Evolutionary conservation across 2,329 filamentous ascomycete genomes (phyloP).

Genomic region (Cephalotrichum gorgonifer): DNA sequence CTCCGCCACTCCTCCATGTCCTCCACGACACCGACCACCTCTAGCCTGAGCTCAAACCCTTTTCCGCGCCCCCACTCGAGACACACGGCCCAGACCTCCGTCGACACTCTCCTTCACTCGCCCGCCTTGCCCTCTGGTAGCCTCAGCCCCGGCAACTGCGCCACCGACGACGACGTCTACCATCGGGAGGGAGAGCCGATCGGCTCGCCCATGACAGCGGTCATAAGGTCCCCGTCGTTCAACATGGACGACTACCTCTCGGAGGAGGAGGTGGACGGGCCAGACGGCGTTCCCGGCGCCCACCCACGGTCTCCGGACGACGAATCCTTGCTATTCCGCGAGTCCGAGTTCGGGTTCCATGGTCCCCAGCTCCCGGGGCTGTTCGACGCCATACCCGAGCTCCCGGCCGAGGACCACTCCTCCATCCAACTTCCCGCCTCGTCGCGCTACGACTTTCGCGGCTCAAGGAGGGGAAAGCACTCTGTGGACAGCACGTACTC

Average conservation of each 20-base stretch:
- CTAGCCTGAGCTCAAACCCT: constrained; percentile 27
- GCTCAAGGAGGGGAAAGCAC: not conserved
- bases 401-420: constrained; percentile 2
- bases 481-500: not conserved
- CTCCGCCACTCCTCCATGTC: constrained; percentile 29
- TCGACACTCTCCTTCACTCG: constrained; percentile 19
- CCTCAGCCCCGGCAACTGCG: constrained; percentile 8
- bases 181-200: constrained; percentile 3
- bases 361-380: constrained; percentile 22
- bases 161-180: constrained; percentile 6
- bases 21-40: constrained; percentile 29
- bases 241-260: constrained; percentile 29
- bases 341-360: constrained; percentile 20
- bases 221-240: constrained; percentile 11
- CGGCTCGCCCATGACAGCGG: not conserved
- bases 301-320: constrained; percentile 11
- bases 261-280: constrained; percentile 22
- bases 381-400: constrained; percentile 11
- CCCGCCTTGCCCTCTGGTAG: constrained; percentile 11
- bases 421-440: not conserved
- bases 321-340: constrained; percentile 25
- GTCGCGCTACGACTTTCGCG: not conserved
- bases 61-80: constrained; percentile 28
- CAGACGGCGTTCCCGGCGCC: constrained; percentile 3
- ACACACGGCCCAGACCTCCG: constrained; percentile 33